Percentiles rank a stretch among this genome's conserved stretches.
Evolutionary conservation across 2,329 filamentous ascomycete genomes (phyloP).

Genomic region (Corinectria fuckeliana): DNA sequence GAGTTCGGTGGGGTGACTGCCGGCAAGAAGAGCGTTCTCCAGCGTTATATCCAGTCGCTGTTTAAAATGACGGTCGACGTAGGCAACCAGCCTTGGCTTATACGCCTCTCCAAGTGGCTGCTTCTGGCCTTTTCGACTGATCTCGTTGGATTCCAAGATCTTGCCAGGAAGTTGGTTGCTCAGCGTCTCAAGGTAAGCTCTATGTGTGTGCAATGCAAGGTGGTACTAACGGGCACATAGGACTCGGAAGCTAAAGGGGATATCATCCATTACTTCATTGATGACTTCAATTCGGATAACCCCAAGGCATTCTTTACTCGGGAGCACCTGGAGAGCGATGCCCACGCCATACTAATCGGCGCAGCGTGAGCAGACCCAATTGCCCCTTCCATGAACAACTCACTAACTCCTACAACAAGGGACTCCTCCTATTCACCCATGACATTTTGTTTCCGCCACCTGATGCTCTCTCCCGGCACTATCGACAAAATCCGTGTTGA

Average conservation of each 20-base stretch:
- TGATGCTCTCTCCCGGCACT: background rate
- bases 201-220: background rate
- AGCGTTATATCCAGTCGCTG: slow-evolving; percentile 28
- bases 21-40: slow-evolving; percentile 32
- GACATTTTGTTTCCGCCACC: background rate
- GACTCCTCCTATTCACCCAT: background rate
- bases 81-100: slow-evolving; percentile 34
- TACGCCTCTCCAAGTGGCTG: slow-evolving; percentile 18
- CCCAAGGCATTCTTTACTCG: slow-evolving; percentile 28
- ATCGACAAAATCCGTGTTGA: slow-evolving; percentile 21
- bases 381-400: background rate
- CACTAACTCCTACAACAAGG: background rate
- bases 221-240: background rate
- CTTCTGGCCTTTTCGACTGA: background rate
- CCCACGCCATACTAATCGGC: slow-evolving; percentile 28
- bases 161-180: slow-evolving; percentile 47
- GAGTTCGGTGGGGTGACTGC: slow-evolving; percentile 34
- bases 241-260: slow-evolving; percentile 28
- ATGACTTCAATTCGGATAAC: slow-evolving; percentile 31
- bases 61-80: slow-evolving; percentile 26
- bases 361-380: slow-evolving; percentile 8
- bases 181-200: slow-evolving; percentile 26
- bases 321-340: slow-evolving; percentile 31
- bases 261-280: slow-evolving; percentile 35
- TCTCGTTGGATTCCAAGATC: slow-evolving; percentile 49